Percentiles rank a stretch among this genome's conserved stretches.
Evolutionary conservation across 2,329 filamentous ascomycete species (phyloP).

Genomic region (Intubia oerlemansii): DNA sequence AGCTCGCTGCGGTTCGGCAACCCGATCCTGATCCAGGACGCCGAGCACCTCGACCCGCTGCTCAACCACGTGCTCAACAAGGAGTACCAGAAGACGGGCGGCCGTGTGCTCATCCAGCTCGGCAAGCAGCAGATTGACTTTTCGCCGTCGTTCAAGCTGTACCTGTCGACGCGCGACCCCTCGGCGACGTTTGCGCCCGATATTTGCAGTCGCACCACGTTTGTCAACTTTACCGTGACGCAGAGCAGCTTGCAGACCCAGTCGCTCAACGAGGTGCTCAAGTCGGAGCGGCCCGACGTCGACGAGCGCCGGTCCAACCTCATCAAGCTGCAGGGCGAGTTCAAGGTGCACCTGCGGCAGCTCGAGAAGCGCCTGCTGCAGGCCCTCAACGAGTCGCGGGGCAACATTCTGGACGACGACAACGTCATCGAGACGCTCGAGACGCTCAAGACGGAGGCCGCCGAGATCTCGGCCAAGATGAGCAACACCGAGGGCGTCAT

Average conservation of each 20-base stretch:
- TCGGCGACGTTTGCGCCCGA: conserved; percentile 88
- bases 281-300: conserved; percentile 91
- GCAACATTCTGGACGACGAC: conserved; percentile 96
- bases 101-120: conserved; percentile 92
- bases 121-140: conserved; percentile 99
- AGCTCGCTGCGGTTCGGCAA: conserved; percentile 95
- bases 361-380: conserved; percentile 86
- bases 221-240: conserved; percentile 98
- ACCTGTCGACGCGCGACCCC: conserved; percentile 85
- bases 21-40: conserved; percentile 94
- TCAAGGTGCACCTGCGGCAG: conserved; percentile 92
- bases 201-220: conserved; percentile 93
- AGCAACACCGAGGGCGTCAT: conserved; percentile 93
- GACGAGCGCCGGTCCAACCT: conserved; percentile 92
- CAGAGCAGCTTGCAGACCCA: conserved; percentile 97
- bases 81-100: conserved; percentile 96
- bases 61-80: conserved; percentile 98
- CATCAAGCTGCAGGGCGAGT: conserved; percentile 97
- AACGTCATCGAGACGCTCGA: conserved; percentile 95
- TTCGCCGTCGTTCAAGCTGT: conserved; percentile 87
- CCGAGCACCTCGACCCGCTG: conserved; percentile 89
- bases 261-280: conserved; percentile 90
- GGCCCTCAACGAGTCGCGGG: conserved; percentile 88
- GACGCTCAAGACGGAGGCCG: conserved; percentile 92
- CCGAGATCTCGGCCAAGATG: conserved; percentile 91